Conservation (phyloP, 2,329 filamentous ascomycete genomes). For the Furcasterigmium furcatum region DNA sequence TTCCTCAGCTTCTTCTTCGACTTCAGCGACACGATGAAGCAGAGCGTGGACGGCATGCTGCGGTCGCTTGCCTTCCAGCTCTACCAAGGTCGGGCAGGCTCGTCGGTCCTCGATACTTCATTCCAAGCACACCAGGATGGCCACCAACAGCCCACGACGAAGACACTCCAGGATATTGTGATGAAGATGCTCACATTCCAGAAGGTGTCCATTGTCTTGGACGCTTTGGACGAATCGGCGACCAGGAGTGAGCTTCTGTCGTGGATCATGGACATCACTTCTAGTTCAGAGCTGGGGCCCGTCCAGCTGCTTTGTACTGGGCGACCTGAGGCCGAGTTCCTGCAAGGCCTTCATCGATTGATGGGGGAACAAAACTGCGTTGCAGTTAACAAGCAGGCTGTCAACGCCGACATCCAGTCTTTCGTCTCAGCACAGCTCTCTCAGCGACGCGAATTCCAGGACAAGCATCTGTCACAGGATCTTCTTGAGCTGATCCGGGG, state of each 20-base stretch:
- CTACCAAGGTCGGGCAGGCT: constrained; percentile 8
- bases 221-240: constrained; percentile 18
- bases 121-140: constrained; percentile 10
- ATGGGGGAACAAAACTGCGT: not conserved
- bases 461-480: not conserved
- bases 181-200: constrained; percentile 14
- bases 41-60: constrained; percentile 9
- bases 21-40: constrained; percentile 14
- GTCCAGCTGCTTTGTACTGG: constrained; percentile 1
- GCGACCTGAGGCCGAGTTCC: constrained; percentile 2
- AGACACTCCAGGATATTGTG: constrained; percentile 16
- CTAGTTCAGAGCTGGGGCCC: constrained; percentile 4
- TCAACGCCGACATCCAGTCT: constrained; percentile 1
- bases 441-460: not conserved
- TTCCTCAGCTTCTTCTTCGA: constrained; percentile 16
- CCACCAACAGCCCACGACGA: constrained; percentile 15
- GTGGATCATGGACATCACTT: constrained; percentile 12
- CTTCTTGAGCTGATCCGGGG: not conserved
- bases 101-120: not conserved
- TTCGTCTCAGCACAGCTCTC: not conserved
- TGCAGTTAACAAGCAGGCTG: not conserved
- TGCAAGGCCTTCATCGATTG: not conserved
- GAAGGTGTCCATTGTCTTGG: constrained; percentile 11
- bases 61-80: constrained; percentile 14
- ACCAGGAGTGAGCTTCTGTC: constrained; percentile 12